phyloP scores from a whole-genome alignment of 2,329 filamentous ascomycete genomes.

The Microdochium trichocladiopsis region DNA sequence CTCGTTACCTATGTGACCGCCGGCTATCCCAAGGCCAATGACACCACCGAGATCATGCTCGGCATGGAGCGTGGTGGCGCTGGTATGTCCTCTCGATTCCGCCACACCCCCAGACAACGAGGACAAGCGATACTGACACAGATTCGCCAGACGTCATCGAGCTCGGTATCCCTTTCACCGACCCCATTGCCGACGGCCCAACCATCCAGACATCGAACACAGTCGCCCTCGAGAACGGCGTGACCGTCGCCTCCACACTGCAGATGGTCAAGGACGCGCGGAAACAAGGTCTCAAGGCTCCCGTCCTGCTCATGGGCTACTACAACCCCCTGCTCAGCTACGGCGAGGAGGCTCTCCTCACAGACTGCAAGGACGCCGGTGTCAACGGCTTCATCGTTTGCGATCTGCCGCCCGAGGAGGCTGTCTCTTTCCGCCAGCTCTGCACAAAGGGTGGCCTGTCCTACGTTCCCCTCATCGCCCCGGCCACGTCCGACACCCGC shows the following conservation, averaged over 20 bases:
- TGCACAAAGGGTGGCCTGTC: constrained; percentile 78
- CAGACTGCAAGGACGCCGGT: constrained; percentile 75
- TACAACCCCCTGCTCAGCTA: constrained; percentile 95
- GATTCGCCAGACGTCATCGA: constrained; percentile 73
- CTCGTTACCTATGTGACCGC: constrained; percentile 96
- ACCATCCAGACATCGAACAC: constrained; percentile 96
- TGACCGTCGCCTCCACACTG: constrained; percentile 73
- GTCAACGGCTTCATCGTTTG: constrained; percentile 97
- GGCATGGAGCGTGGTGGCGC: constrained; percentile 89
- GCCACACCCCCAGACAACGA: neutral
- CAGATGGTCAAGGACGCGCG: constrained; percentile 80
- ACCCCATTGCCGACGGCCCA: constrained; percentile 95
- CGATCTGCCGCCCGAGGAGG: constrained; percentile 92
- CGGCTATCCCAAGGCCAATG: constrained; percentile 76
- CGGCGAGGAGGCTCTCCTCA: constrained; percentile 82
- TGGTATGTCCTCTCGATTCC: constrained; percentile 47
- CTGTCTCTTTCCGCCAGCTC: constrained; percentile 79
- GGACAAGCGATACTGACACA: neutral
- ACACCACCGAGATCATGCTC: constrained; percentile 77
- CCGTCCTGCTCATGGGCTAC: constrained; percentile 95
- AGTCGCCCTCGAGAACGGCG: constrained; percentile 79
- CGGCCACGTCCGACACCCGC: constrained; percentile 81
- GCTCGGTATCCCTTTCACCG: constrained; percentile 92
- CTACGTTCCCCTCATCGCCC: constrained; percentile 95
- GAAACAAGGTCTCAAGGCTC: constrained; percentile 67